These are phyloP conservation scores for Themeda triandra DNA, from an alignment of 176 grass and related monocot species.

Conservation along the genomic window DNA sequence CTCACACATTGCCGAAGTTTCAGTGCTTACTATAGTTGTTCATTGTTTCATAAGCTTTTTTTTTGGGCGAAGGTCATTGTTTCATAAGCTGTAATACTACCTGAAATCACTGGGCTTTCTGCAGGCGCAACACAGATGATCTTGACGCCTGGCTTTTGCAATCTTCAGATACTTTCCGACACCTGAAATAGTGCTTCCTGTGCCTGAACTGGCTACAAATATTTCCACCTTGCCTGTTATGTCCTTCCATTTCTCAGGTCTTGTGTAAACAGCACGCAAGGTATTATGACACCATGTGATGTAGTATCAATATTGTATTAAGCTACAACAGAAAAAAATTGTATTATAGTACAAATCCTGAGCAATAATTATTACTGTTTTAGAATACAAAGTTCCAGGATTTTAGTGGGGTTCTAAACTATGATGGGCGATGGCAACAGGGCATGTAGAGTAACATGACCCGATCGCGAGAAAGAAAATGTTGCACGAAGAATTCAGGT, in stretches of 20 bases:
- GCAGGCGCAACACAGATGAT: slow-evolving; percentile 68
- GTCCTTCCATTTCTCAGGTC: slow-evolving; percentile 69
- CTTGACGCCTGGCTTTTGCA: slow-evolving; percentile 58
- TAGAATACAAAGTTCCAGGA: not conserved
- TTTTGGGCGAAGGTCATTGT: too few species aligned
- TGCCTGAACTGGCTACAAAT: slow-evolving; percentile 50
- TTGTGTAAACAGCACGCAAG: slow-evolving; percentile 4
- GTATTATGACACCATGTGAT: not conserved
- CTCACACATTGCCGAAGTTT: not conserved
- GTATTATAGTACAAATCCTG: not conserved
- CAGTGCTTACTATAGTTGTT: not conserved
- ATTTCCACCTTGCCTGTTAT: slow-evolving; percentile 54
- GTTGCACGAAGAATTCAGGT: not conserved
- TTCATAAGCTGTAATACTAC: not conserved
- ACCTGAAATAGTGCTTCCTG: slow-evolving; percentile 66
- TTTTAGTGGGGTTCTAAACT: not conserved
- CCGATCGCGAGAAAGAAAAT: too few species aligned
- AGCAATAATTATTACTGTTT: not conserved
- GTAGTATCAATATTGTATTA: not conserved
- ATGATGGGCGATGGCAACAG: not conserved
- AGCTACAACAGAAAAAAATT: not conserved
- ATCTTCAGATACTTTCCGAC: slow-evolving; percentile 65
- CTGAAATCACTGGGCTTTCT: slow-evolving; percentile 77
- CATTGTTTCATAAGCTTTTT: too few species aligned
- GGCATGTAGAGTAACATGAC: not conserved